Evolutionary conservation across 2,329 filamentous ascomycete species (phyloP).

Genomic region (Raffaelea albimanens): DNA sequence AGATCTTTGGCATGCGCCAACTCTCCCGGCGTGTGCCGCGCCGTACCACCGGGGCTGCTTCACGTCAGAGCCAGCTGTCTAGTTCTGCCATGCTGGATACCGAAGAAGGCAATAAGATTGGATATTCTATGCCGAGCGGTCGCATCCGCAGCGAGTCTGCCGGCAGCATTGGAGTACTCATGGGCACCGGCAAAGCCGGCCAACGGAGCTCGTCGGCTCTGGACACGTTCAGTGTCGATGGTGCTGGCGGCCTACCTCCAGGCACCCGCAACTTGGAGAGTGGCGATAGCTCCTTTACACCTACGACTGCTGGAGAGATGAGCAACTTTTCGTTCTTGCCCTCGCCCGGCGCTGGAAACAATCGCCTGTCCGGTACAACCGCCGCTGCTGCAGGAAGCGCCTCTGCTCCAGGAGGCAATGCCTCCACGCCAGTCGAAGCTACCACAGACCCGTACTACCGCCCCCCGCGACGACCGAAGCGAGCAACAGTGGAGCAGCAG

Average conservation of each 20-base stretch:
- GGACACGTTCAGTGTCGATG: slow-evolving; percentile 37
- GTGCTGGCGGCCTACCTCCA: slow-evolving; percentile 30
- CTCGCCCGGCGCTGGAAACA: slow-evolving; percentile 36
- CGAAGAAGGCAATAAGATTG: slow-evolving; percentile 55
- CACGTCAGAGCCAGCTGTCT: slow-evolving; percentile 73
- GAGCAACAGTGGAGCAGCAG: slow-evolving; percentile 22
- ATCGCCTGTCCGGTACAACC: background rate
- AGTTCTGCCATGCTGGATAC: slow-evolving; percentile 69
- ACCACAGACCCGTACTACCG: slow-evolving; percentile 75
- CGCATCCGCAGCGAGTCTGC: slow-evolving; percentile 52
- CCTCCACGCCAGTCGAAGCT: slow-evolving; percentile 40
- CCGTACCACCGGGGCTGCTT: slow-evolving; percentile 43
- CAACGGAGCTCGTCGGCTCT: slow-evolving; percentile 47
- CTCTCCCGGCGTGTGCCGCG: slow-evolving; percentile 63
- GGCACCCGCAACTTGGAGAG: slow-evolving; percentile 38
- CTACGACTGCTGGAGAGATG: slow-evolving; percentile 60
- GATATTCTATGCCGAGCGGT: slow-evolving; percentile 44
- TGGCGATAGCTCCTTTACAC: slow-evolving; percentile 56
- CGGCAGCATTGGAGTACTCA: slow-evolving; percentile 44
- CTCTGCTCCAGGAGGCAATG: background rate
- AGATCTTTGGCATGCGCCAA: slow-evolving; percentile 87
- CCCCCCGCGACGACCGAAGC: slow-evolving; percentile 58
- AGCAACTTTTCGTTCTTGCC: slow-evolving; percentile 65
- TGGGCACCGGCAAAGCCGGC: slow-evolving; percentile 25
- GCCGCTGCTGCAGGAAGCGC: background rate